Evolutionary conservation across 1,284 basidiomycete species (phyloP).

Genomic region (Ustilago hordei): DNA sequence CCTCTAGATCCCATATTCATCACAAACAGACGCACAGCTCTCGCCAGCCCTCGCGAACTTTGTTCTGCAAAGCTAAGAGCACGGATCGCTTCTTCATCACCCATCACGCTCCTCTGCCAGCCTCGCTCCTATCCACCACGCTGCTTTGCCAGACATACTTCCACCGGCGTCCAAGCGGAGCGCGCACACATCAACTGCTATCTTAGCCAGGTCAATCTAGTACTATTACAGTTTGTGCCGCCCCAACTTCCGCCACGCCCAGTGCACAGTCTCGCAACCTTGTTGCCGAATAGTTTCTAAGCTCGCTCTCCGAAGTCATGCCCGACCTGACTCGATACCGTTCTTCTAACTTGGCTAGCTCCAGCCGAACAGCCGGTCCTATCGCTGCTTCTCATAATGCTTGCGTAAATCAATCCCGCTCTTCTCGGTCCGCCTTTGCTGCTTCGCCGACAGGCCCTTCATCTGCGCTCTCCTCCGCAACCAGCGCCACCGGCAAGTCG

Average conservation of each 20-base stretch:
- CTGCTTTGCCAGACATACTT: neutral
- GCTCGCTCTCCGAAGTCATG: slow-evolving; percentile 12
- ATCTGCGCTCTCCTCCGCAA: neutral
- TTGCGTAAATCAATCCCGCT: neutral
- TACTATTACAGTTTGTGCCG: neutral
- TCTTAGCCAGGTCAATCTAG: neutral
- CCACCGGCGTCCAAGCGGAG: neutral
- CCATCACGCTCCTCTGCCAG: neutral
- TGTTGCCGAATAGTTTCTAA: neutral
- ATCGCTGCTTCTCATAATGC: neutral
- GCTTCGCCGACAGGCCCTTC: neutral
- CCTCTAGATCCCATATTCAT: neutral
- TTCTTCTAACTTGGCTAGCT: slow-evolving; percentile 1
- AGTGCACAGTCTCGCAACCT: neutral
- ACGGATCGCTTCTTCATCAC: slow-evolving; percentile 1
- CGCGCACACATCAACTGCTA: neutral
- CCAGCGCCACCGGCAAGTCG: neutral
- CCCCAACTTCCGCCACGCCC: neutral
- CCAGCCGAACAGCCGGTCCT: neutral
- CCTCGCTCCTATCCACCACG: neutral
- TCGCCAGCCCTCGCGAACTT: neutral
- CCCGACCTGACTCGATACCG: slow-evolving; percentile 12
- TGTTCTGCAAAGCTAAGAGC: neutral
- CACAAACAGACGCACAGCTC: neutral
- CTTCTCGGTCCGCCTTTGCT: neutral